Evolutionary conservation across 345 rosid species (phyloP), one percentile per base, ranked within the genome.

Genomic region (Isatis tinctoria): DNA sequence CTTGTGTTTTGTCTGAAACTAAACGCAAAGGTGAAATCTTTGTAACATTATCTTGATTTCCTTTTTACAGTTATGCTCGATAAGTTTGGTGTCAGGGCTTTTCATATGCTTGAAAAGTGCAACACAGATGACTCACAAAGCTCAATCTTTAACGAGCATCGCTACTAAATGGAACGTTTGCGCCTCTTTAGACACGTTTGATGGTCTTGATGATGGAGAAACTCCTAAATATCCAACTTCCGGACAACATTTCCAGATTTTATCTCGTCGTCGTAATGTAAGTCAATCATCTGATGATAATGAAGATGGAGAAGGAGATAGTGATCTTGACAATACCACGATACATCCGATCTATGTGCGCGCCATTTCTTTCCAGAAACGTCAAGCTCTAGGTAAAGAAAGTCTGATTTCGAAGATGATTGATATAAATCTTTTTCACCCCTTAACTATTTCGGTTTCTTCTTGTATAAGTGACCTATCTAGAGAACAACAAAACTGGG

Each of bases 81-180:
- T 90, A 58, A 88, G 87, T 74, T 78, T 90, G 66, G 89, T 87
- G 51, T 82, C 88, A n/a, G 97, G 97, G 26, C 86, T 93, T 28
- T 86, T 86, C 80, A 84, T 93, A 77, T 93, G 98, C 79, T 72
- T 93, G 76, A 83, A 83, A 45, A 93, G 97, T 8, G 92, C 98
- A 14, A 85, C 97, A 4, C 88, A 90, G 73, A 85, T 90, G 74
- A 85, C 97, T 17, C 93, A 93, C 69, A 85, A 82, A 83, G 97
- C 87, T 58, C 96, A 88, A 73, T 81, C 97, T 54, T 60, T 88
- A 3, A 84, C 90, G 13, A 85, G 94, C 83, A 87, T 93, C 27
- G 96, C 96, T 8, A 73, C 96, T 0, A 90, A 84, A 71, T 93
- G 97, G 98, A 93, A 90, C 60, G 87, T 86, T 3, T 90, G 89